Percentiles rank a stretch among this genome's conserved stretches.
These are phyloP conservation scores for Sanchytrium tribonematis DNA, from an alignment of 371 early-diverging fungal species.

Conservation along the genomic window DNA sequence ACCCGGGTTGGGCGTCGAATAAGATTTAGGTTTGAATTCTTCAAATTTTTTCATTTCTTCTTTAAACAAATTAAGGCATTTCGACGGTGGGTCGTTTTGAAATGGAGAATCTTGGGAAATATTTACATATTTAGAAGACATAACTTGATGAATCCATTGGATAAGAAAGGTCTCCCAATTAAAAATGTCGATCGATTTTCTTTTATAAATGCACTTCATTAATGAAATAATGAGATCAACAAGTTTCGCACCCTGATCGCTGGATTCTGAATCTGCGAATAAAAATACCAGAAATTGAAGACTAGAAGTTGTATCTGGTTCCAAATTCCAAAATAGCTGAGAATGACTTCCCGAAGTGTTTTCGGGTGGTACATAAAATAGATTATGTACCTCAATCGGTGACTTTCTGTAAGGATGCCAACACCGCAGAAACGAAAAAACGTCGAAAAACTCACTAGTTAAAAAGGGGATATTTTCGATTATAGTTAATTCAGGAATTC, in stretches of 20 bases:
- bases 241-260: neutral
- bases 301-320: neutral
- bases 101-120: neutral
- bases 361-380: neutral
- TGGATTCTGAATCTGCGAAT: neutral
- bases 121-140: neutral
- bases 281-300: neutral
- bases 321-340: neutral
- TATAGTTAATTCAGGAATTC: neutral
- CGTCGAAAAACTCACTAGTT: neutral
- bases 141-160: neutral
- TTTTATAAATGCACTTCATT: neutral
- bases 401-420: neutral
- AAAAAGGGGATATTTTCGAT: neutral
- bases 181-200: neutral
- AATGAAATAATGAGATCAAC: neutral
- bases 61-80: neutral
- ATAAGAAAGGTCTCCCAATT: neutral
- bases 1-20: too few species aligned
- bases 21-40: slow-evolving; percentile 1
- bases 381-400: neutral
- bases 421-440: neutral
- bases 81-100: neutral
- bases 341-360: neutral
- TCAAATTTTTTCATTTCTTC: neutral